Evolutionary conservation across 2,329 filamentous ascomycete species (phyloP), one percentile per base, ranked within the genome.

Genomic region (Fusarium nurragi): DNA sequence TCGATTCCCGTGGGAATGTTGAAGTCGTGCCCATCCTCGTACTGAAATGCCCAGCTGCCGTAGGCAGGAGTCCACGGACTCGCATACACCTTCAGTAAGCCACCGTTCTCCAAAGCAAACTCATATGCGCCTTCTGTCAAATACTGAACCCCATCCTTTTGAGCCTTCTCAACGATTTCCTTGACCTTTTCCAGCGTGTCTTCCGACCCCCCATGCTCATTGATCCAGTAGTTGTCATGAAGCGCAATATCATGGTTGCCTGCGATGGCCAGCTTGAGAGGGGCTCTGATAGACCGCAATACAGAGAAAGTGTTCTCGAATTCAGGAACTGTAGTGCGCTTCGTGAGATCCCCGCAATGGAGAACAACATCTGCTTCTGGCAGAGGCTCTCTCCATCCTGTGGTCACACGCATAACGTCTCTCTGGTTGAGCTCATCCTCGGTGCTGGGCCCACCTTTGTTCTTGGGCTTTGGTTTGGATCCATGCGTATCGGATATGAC

Each of bases 181-280:
- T 73, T 74, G 4, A 75, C 59, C n/a, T 40, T 75, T 25, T 81
- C 74, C 0, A 76, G 78, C 5, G 73, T 70, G 11, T 59, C 48
- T 14, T 32, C 47, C 9, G 53, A 16, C 5, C 57, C 58, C 4
- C 49, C 54, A 6, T 19, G 45, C 22, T 62, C 23, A 16, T 65
- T 12, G 8, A 47, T 23, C 46, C 59, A 73, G 48, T 55, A 71
- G 8, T 39, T 23, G 14, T 59, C 45, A 25, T 84, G 78, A 37
- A 83, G 73, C 0, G 74, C 80, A 43, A 79, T 77, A 65, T 87
- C 84, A 64, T 87, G 84, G 57, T 86, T 86, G 3, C 85, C 84
- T 3, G 84, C 78, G 57, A 87, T 86, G 39, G 81, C 78, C 5
- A 87, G 75, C 62, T 86, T 86, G 8, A 86, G 74, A 0, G 81